A percentile compares a stretch with the other conserved stretches of the same genome.
phyloP scores from a whole-genome alignment of 2,329 filamentous ascomycete genomes.

The Triangularia verruculosa region DNA sequence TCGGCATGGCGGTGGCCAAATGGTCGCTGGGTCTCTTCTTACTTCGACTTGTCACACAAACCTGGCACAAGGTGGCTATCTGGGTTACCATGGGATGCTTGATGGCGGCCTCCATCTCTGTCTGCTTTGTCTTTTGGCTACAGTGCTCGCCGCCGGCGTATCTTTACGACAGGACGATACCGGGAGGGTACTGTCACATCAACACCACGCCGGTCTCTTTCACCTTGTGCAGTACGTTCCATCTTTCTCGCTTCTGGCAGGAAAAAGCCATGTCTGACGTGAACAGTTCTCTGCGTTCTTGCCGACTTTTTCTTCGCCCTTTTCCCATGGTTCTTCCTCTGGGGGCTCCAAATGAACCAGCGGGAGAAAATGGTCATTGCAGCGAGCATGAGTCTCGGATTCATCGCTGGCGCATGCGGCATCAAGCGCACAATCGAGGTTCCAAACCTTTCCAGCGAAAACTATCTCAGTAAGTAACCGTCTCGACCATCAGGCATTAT shows the following conservation, averaged over 20 bases:
- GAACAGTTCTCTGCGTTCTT: constrained; percentile 8
- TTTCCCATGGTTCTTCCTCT: constrained; percentile 21
- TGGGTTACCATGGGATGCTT: constrained; percentile 31
- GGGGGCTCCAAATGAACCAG: constrained; percentile 20
- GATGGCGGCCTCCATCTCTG: constrained; percentile 18
- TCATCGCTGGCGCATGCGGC: constrained; percentile 22
- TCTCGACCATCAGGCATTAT: background rate
- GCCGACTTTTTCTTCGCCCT: constrained; percentile 23
- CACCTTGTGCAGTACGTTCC: constrained; percentile 16
- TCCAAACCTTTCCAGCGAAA: constrained; percentile 11
- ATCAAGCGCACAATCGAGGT: constrained; percentile 21
- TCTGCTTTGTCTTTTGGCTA: constrained; percentile 23
- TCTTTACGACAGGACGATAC: constrained; percentile 20
- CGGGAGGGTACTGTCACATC: constrained; percentile 19
- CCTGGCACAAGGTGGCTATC: constrained; percentile 37
- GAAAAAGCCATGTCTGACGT: background rate
- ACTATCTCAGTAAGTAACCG: constrained; percentile 16
- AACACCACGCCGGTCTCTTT: constrained; percentile 19
- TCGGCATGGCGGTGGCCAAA: constrained; percentile 41
- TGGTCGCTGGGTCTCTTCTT: constrained; percentile 40
- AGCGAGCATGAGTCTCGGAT: constrained; percentile 20
- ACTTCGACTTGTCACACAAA: constrained; percentile 35
- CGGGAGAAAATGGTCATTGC: constrained; percentile 23
- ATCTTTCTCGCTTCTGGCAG: background rate
- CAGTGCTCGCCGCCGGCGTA: constrained; percentile 20